These are phyloP conservation scores for Ogataea ramenticola DNA, from an alignment of 805 yeast species.

Conservation along the genomic window DNA sequence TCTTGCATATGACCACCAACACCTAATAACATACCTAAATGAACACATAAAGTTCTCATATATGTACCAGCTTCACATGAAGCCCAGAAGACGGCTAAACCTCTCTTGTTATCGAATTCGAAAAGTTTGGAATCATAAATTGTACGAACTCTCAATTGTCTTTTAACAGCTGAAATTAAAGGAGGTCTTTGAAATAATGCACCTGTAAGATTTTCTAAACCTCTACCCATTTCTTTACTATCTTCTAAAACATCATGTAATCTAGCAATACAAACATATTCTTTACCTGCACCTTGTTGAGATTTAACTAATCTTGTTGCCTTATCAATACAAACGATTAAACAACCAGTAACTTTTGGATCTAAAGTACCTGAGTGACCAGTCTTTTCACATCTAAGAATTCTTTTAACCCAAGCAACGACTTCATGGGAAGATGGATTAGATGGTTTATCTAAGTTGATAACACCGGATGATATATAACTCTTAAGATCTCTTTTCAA, in stretches of 20 bases:
- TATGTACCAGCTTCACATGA: slow-evolving; percentile 99
- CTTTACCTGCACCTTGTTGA: slow-evolving; percentile 99
- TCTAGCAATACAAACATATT: slow-evolving; percentile 96
- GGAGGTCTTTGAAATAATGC: slow-evolving; percentile 99
- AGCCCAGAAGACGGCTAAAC: slow-evolving; percentile 98
- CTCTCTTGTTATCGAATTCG: slow-evolving; percentile 95
- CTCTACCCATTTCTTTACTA: slow-evolving; percentile 77
- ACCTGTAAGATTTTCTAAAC: slow-evolving; percentile 93
- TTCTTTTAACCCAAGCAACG: slow-evolving; percentile 98
- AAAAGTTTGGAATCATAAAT: slow-evolving; percentile 92
- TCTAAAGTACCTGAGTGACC: slow-evolving; percentile 99
- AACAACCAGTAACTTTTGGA: slow-evolving; percentile 95
- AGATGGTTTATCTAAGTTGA: slow-evolving; percentile 95
- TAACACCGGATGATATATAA: slow-evolving; percentile 90
- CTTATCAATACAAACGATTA: slow-evolving; percentile 95
- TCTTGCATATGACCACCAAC: slow-evolving; percentile 99
- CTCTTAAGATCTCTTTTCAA: slow-evolving; percentile 87
- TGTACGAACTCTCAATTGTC: slow-evolving; percentile 97
- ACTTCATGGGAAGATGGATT: slow-evolving; percentile 99
- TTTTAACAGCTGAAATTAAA: slow-evolving; percentile 95
- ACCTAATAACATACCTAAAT: slow-evolving; percentile 95
- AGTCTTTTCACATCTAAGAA: slow-evolving; percentile 90
- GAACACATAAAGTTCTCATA: slow-evolving; percentile 99
- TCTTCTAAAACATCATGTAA: slow-evolving; percentile 89
- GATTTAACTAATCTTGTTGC: slow-evolving; percentile 97